phyloP scores from a whole-genome alignment of 192 early-diverging fungal species.

The Ramicandelaber brevisporus region DNA sequence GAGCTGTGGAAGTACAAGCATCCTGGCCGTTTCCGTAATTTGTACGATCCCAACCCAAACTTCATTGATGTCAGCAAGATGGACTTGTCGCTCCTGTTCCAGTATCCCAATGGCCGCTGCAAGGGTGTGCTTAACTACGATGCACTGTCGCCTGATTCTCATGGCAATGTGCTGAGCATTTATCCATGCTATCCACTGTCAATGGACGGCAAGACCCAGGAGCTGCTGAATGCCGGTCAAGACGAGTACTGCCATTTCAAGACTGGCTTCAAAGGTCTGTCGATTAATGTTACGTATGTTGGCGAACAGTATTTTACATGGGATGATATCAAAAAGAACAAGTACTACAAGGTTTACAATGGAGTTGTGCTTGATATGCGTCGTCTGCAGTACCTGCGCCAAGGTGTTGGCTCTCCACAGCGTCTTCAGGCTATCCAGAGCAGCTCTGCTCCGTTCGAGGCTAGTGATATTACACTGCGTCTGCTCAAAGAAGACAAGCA shows the following conservation, averaged over 20 bases:
- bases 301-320: conserved; percentile 49
- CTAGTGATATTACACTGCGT: conserved; percentile 19
- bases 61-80: conserved; percentile 33
- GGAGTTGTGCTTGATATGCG: conserved; percentile 49
- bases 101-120: conserved; percentile 40
- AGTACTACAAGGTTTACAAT: conserved; percentile 41
- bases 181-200: conserved; percentile 57
- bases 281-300: too few relatives aligned
- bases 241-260: too few relatives aligned
- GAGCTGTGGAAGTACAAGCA: conserved; percentile 31
- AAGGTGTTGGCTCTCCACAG: conserved; percentile 14
- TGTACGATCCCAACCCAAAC: too few relatives aligned
- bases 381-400: conserved; percentile 26
- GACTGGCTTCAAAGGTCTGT: too few relatives aligned
- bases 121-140: conserved; percentile 21
- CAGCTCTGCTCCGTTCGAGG: too few relatives aligned
- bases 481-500: conserved; percentile 21
- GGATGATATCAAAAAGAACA: conserved; percentile 29
- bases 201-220: conserved; percentile 15
- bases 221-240: conserved; percentile 19
- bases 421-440: conserved; percentile 9
- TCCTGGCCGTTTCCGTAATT: too few relatives aligned
- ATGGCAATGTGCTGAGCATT: conserved; percentile 23
- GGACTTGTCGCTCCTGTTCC: conserved; percentile 55
- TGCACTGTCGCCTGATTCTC: conserved; percentile 3